A percentile compares a stretch with the other conserved stretches of the same genome.
Conservation (phyloP, 1,139 yeast species). For the Taphrina communis region DNA sequence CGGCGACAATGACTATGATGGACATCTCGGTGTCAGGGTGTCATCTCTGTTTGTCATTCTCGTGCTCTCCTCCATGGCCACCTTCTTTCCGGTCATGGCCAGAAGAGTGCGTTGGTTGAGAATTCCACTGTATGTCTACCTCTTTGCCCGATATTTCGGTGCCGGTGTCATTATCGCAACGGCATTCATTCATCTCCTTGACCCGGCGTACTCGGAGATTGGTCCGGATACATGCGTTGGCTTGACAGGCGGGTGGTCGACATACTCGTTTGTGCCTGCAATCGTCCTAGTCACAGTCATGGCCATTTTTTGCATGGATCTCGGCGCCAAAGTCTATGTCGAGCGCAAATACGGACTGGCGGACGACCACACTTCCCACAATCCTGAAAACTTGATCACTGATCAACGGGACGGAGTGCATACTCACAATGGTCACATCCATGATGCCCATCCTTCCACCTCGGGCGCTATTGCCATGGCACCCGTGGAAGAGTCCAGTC, state of each 20-base stretch:
- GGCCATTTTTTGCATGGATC: constrained; percentile 51
- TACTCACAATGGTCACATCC: constrained; percentile 39
- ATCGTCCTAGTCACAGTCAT: constrained; percentile 60
- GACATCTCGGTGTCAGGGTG: constrained; percentile 67
- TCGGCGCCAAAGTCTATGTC: constrained; percentile 48
- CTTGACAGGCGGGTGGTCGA: constrained; percentile 44
- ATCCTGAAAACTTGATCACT: constrained; percentile 33
- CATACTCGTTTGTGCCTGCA: constrained; percentile 50
- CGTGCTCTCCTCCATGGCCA: constrained; percentile 59
- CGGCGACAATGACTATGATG: constrained; percentile 56
- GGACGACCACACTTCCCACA: constrained; percentile 32
- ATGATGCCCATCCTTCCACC: constrained; percentile 47
- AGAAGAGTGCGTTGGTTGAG: constrained; percentile 41
- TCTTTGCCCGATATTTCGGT: constrained; percentile 75
- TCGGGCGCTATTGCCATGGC: constrained; percentile 12
- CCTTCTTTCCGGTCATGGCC: constrained; percentile 47
- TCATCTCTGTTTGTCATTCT: constrained; percentile 74
- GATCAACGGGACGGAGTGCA: constrained; percentile 28
- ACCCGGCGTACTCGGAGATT: constrained; percentile 45
- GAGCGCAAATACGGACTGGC: constrained; percentile 41
- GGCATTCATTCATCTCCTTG: constrained; percentile 72
- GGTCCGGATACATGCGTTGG: constrained; percentile 48
- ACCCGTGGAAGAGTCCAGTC: background rate
- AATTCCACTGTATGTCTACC: constrained; percentile 64
- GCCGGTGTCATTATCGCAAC: constrained; percentile 85